Conservation (phyloP, 1,284 basidiomycete species). For the Ganoderma boninense region DNA sequence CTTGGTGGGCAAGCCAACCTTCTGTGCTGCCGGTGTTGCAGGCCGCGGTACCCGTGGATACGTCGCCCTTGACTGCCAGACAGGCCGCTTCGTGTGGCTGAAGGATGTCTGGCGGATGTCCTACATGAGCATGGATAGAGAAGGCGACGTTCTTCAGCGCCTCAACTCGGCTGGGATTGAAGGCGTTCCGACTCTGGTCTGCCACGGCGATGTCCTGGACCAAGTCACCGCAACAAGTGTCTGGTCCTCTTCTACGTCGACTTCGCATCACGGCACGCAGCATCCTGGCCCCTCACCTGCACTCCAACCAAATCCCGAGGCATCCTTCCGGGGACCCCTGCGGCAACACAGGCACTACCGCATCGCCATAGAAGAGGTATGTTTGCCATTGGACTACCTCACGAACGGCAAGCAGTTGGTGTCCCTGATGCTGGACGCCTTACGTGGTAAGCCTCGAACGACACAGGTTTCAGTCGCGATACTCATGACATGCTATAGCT, state of each 20-base stretch:
- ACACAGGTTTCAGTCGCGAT: background rate
- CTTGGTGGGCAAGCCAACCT: constrained; percentile 10
- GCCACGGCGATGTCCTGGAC: constrained; percentile 9
- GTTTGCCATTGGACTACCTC: constrained; percentile 4
- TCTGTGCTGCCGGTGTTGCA: background rate
- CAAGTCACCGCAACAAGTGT: constrained; percentile 3
- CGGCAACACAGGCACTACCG: constrained; percentile 20
- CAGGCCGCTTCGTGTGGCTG: constrained; percentile 7
- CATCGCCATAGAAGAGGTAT: constrained; percentile 13
- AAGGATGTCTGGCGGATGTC: constrained; percentile 16
- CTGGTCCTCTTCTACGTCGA: background rate
- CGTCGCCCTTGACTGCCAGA: background rate
- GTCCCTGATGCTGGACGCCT: background rate
- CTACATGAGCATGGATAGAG: background rate
- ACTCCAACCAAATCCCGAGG: no score
- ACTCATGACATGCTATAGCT: background rate
- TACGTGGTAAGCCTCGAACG: constrained; percentile 8
- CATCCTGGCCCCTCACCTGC: no score
- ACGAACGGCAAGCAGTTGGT: constrained; percentile 4
- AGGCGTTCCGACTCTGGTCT: constrained; percentile 9
- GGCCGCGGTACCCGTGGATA: constrained; percentile 12
- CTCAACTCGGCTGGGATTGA: background rate
- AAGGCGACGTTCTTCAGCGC: background rate
- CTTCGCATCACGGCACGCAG: no score
- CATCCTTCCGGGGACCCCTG: background rate